Base-by-base conservation (phyloP, 1,139 yeast species). In the Kurtzmaniella quercitrusa region DNA sequence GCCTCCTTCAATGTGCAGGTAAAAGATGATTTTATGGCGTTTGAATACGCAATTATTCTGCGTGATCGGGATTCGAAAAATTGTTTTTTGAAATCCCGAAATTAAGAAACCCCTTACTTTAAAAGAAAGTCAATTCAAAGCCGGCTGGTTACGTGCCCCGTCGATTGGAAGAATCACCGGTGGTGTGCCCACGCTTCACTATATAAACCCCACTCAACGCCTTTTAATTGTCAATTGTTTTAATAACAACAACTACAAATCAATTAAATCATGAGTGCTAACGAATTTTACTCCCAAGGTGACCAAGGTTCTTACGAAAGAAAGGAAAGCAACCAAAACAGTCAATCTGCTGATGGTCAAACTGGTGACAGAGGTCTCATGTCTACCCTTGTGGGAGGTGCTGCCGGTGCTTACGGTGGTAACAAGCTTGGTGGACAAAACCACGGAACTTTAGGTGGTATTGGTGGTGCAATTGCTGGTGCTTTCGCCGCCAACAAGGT, bases 401-500 rank as follows among this genome's bases (percentile, higher is more conserved):
- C 75, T 40, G 80, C 79, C 39, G 85, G 85, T 56, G 82, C 79
- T 19, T 66, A 60, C 48, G 77, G 77, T 52, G 79, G 80, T 44
- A 54, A 63, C 41, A 63, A 71, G 50, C 41, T 70, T 17, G 65
- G 74, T 17, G 65, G 67, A 36, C 36, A 33, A 18, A 57, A 64
- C 42, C 84, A 79, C 62, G 66, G 77, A 16, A 73, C 70, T 16
- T 53, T 80, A 33, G 81, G 82, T 43, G 72, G 76, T 40, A 61
- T 79, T 45, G 74, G 72, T 18, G 87, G 87, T 57, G 84, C 80
- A 33, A 52, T 81, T 54, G 77, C 73, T 34, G 85, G 87, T 55
- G 85, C 84, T 26, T 52, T 78, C 50, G 73, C 74, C 39, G 85
- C 82, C 42, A 74, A 77, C 65, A 73, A 78, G 63, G 52, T 71